Evolutionary conservation across 306 rosid species (phyloP).

Genomic region (Cucurbita maxima): DNA sequence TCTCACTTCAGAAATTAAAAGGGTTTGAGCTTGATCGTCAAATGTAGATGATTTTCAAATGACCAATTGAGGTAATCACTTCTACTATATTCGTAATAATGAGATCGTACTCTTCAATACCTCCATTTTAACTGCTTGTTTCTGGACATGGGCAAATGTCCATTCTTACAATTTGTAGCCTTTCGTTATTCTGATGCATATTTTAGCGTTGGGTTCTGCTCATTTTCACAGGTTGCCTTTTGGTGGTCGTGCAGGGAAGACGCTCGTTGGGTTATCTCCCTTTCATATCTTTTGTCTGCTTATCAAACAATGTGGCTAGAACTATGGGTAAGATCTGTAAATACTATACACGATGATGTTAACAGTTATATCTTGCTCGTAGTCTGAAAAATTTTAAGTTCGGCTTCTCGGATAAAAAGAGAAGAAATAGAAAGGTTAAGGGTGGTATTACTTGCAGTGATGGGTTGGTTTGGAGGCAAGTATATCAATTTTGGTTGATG

Average conservation of each 20-base stretch:
- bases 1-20: slow-evolving; percentile 52
- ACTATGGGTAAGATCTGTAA: background rate
- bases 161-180: no score
- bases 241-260: slow-evolving; percentile 6
- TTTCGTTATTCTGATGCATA: background rate
- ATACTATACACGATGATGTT: background rate
- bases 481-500: background rate
- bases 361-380: background rate
- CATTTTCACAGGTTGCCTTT: slow-evolving; percentile 12
- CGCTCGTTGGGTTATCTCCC: background rate
- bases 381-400: background rate
- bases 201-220: background rate
- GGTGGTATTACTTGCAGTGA: background rate
- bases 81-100: background rate
- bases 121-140: background rate
- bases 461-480: background rate
- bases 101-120: background rate
- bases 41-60: slow-evolving; percentile 26
- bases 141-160: background rate
- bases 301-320: background rate
- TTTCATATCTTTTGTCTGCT: background rate
- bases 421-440: background rate
- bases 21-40: slow-evolving; percentile 25
- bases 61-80: slow-evolving; percentile 15
- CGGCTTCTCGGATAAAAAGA: background rate